phyloP scores from a whole-genome alignment of 2,329 filamentous ascomycete genomes.

The Exserohilum rostratum region DNA sequence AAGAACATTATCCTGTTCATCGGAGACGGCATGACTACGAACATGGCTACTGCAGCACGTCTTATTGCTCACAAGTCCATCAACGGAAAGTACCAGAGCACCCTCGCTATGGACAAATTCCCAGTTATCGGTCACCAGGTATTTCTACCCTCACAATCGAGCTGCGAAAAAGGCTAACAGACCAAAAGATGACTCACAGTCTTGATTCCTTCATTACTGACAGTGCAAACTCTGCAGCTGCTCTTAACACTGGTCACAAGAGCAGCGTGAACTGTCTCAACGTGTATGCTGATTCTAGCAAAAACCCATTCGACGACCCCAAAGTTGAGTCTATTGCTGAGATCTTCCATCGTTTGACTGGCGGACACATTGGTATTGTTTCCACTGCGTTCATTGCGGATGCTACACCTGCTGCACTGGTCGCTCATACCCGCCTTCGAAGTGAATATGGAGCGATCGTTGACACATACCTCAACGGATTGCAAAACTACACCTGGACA shows the following conservation, averaged over 20 bases:
- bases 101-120: constrained; percentile 80
- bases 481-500: constrained; percentile 83
- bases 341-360: constrained; percentile 73
- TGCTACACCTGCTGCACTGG: constrained; percentile 73
- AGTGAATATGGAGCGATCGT: constrained; percentile 73
- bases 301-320: constrained; percentile 77
- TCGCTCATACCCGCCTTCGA: constrained; percentile 71
- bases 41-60: constrained; percentile 81
- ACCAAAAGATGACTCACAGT: constrained; percentile 73
- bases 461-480: constrained; percentile 75
- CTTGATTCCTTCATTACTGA: constrained; percentile 87
- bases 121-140: constrained; percentile 79
- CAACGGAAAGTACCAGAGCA: constrained; percentile 82
- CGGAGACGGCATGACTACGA: constrained; percentile 72
- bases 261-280: constrained; percentile 81
- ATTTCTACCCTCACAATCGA: too few species aligned
- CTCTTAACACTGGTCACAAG: constrained; percentile 84
- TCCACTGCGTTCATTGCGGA: constrained; percentile 83
- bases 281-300: constrained; percentile 79
- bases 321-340: constrained; percentile 86
- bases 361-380: constrained; percentile 66
- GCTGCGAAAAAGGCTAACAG: too few species aligned
- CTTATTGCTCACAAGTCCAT: constrained; percentile 80
- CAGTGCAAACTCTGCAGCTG: constrained; percentile 82
- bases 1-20: constrained; percentile 90